Percentiles rank a stretch among this genome's conserved stretches.
phyloP scores from a whole-genome alignment of 2,329 filamentous ascomycete species.

The Metarhizium brunneum region DNA sequence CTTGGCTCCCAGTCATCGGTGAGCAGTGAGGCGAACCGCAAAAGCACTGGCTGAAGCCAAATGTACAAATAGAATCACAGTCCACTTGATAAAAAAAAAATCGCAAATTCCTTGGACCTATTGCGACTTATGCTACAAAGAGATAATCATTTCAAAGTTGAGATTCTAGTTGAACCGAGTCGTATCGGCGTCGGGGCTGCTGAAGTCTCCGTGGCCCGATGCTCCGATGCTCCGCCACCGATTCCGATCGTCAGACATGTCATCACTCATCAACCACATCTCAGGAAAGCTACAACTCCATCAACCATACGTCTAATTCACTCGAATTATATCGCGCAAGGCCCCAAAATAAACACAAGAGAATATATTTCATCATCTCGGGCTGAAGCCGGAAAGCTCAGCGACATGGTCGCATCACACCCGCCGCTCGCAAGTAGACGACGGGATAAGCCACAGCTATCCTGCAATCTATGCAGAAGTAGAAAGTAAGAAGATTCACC shows the following conservation, averaged over 20 bases:
- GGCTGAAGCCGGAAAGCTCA: neutral
- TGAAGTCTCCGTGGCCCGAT: neutral
- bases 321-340: no score
- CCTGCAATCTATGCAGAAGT: slow-evolving; percentile 23
- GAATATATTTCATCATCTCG: neutral
- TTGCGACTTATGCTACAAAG: no score
- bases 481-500: slow-evolving; percentile 20
- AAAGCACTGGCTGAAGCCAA: no score
- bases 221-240: neutral
- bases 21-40: no score
- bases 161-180: neutral
- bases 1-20: no score
- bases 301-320: neutral
- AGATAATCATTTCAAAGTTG: no score
- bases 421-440: slow-evolving; percentile 15
- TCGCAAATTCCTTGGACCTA: no score
- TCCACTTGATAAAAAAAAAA: no score
- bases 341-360: no score
- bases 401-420: neutral
- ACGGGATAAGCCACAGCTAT: slow-evolving; percentile 24
- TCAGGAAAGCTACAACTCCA: neutral
- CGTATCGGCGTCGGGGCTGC: neutral
- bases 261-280: neutral
- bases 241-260: neutral
- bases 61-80: no score